Evolutionary conservation across 1,139 yeast genomes (phyloP), one percentile per base, ranked within the genome.

Genomic region (Suhomyces coccinellae): DNA sequence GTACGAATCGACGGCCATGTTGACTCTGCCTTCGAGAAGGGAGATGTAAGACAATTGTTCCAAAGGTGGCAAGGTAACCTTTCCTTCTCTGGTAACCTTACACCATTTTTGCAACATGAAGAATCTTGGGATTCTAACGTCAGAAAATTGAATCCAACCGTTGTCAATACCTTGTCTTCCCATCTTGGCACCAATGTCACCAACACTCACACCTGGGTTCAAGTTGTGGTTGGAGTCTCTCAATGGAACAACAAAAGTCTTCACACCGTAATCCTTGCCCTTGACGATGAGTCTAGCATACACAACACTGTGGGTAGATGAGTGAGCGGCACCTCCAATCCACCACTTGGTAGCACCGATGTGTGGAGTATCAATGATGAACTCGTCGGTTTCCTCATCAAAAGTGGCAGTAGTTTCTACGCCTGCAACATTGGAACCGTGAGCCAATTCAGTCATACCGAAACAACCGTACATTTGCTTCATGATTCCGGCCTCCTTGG

Each of bases 251-350:
- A 90, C 87, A 68, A 90, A 88, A 17, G 90, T 85, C 71, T 88
- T 88, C 53, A 89, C 96, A 44, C 97, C 97, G 61, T 87, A 84
- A 65, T 90, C 97, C 65, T 85, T 78, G 38, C 88, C 93, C 46
- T 83, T 77, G 33, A 88, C 91, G 51, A 86, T 79, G 56, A 90
- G 76, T 57, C 97, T 78, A 28, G 97, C 97, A 61, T 83, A 90
- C 40, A 80, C 84, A 31, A 86, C 80, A 22, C 89, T 73, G 67
- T 90, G 97, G 39, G 93, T 87, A 9, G 97, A 86, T 22, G 96
- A 85, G 63, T 88, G 96, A 6, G 97, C 97, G 43, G 97, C 97
- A 61, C 97, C 97, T 44, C 97, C 97, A 59, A 90, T 90, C 97
- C 97, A 90, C 97, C 97, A 90, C 68, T 90, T 90, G 48, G 97